Evolutionary conservation across 805 yeast species (phyloP).

Genomic region (Yarrowia sp.): DNA sequence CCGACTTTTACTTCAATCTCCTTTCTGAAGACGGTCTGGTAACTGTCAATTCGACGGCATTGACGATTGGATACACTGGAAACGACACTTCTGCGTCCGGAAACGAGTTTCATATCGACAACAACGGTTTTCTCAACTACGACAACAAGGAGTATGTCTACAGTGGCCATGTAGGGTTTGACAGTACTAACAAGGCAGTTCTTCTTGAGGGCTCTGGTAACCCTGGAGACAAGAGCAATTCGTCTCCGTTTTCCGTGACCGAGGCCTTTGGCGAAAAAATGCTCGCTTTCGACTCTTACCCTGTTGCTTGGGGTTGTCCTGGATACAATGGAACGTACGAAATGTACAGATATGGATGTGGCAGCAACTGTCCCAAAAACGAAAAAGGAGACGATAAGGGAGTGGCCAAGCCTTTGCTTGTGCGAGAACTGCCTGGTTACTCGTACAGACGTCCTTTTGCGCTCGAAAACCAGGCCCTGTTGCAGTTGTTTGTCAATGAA

Average conservation of each 20-base stretch:
- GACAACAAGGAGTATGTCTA: neutral
- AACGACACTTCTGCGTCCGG: neutral
- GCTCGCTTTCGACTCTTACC: neutral
- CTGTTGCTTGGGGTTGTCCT: constrained; percentile 12
- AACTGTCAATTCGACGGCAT: neutral
- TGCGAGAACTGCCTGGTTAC: neutral
- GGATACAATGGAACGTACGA: neutral
- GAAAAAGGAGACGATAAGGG: constrained; percentile 6
- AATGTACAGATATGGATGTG: neutral
- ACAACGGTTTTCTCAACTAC: constrained; percentile 4
- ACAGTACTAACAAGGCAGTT: neutral
- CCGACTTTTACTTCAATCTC: constrained; percentile 2
- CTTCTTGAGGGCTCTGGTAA: neutral
- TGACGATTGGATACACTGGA: neutral
- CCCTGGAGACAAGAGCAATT: neutral
- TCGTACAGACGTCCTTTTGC: neutral
- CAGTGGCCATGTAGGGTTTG: neutral
- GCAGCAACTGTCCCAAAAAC: neutral
- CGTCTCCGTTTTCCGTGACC: neutral
- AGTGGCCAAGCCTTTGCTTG: neutral
- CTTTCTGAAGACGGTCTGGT: neutral
- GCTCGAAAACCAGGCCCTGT: neutral
- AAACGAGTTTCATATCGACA: constrained; percentile 7
- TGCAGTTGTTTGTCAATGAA: neutral
- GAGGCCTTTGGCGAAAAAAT: neutral